Percentiles rank a stretch among this genome's conserved stretches.
Conservation (phyloP, 1,284 basidiomycete genomes). For the Apiotrichum laibachii region DNA sequence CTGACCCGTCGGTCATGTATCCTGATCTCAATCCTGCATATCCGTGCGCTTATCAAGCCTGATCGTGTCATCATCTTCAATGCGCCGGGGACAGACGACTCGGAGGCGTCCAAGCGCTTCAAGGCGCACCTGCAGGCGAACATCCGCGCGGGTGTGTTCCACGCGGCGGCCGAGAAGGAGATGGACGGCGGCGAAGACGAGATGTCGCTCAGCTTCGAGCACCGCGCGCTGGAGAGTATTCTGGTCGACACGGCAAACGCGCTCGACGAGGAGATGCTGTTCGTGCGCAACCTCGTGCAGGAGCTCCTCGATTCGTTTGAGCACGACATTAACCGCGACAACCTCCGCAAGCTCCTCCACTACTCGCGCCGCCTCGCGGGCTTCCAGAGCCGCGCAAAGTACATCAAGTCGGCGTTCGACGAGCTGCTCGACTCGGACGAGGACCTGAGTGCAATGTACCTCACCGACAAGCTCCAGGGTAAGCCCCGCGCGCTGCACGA, state of each 20-base stretch:
- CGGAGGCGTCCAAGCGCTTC: conserved; percentile 77
- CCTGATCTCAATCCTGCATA: conserved; percentile 89
- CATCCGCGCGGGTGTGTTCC: conserved; percentile 31
- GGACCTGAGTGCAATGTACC: conserved; percentile 87
- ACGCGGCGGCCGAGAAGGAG: conserved; percentile 4
- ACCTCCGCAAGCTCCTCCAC: conserved; percentile 82
- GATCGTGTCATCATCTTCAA: conserved; percentile 92
- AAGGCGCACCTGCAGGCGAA: conserved; percentile 80
- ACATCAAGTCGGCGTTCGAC: conserved; percentile 85
- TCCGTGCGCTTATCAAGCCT: conserved; percentile 89
- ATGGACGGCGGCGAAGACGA: conserved; percentile 4
- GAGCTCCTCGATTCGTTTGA: conserved; percentile 86
- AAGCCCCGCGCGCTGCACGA: conserved; percentile 63
- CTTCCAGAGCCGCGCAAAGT: conserved; percentile 82
- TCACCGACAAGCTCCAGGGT: conserved; percentile 71
- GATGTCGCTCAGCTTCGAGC: conserved; percentile 72
- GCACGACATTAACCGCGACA: conserved; percentile 87
- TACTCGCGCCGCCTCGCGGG: conserved; percentile 80
- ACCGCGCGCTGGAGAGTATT: conserved; percentile 85
- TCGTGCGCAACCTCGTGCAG: conserved; percentile 77
- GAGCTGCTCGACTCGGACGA: conserved; percentile 90
- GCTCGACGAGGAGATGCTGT: conserved; percentile 88
- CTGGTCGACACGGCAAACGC: conserved; percentile 83
- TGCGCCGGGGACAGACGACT: conserved; percentile 78
- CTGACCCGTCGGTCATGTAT: conserved; percentile 83